A percentile compares a stretch with the other conserved stretches of the same genome.
Evolutionary conservation across 1,284 basidiomycete species (phyloP).

Genomic region (Apiotrichum gracile): DNA sequence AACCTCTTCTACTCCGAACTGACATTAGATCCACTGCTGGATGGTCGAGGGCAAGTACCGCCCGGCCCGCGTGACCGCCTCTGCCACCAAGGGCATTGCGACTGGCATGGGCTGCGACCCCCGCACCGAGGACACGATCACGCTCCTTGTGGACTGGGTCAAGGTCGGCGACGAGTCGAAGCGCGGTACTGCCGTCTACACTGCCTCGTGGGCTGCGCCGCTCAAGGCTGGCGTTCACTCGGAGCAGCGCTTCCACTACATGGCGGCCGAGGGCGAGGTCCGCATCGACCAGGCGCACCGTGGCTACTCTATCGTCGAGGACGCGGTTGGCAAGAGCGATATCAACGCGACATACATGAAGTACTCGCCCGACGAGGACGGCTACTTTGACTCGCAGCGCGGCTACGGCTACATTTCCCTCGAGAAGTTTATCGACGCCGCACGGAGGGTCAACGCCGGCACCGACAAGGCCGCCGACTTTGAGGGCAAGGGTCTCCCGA

Average conservation of each 20-base stretch:
- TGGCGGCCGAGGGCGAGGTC: slow-evolving; percentile 88
- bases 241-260: slow-evolving; percentile 89
- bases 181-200: slow-evolving; percentile 62
- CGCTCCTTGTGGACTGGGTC: slow-evolving; percentile 87
- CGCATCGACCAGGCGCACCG: slow-evolving; percentile 86
- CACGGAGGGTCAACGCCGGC: slow-evolving; percentile 62
- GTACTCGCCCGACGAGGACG: slow-evolving; percentile 82
- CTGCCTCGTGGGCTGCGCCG: slow-evolving; percentile 64
- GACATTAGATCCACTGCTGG: slow-evolving; percentile 69
- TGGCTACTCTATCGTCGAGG: slow-evolving; percentile 81
- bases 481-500: slow-evolving; percentile 74
- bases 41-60: slow-evolving; percentile 67
- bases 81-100: slow-evolving; percentile 81
- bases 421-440: slow-evolving; percentile 70
- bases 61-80: slow-evolving; percentile 78
- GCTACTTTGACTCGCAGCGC: slow-evolving; percentile 85
- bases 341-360: slow-evolving; percentile 22
- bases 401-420: slow-evolving; percentile 86
- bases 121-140: slow-evolving; percentile 87
- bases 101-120: slow-evolving; percentile 61
- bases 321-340: slow-evolving; percentile 59
- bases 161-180: slow-evolving; percentile 64
- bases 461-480: slow-evolving; percentile 59
- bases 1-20: slow-evolving; percentile 44
- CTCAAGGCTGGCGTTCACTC: slow-evolving; percentile 59